Evolutionary conservation across 257 asterid species (phyloP), one percentile per base, ranked within the genome.

Genomic region (Scutellaria barbata): DNA sequence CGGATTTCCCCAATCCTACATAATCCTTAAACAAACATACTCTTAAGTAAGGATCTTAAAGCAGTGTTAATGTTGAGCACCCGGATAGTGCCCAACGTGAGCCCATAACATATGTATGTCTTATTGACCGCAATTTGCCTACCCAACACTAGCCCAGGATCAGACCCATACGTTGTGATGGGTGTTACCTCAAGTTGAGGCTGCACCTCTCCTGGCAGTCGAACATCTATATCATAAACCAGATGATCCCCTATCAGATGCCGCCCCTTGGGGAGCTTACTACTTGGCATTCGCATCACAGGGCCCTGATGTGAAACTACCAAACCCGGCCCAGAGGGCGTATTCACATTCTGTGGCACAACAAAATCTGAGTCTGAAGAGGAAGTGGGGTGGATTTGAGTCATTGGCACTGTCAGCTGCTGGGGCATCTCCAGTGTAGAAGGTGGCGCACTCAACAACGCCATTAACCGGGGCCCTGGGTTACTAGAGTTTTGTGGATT

Each of bases 111-210:
- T 50, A 95, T 95, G 45, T 95, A 95, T 0, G 94, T 88, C 82
- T 95, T 95, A 75, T 90, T 95, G 63, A 95, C 98, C 0, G 99
- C 98, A 54, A 95, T 92, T 79, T 95, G 99, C 76, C 98, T 80
- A 37, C 99, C 99, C 68, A 95, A 60, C 37, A 88, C 96, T 63
- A 95, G 93, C 2, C 97, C 97, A 0, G 99, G 98, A 63, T 95
- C 99, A 20, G 99, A 95, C 37, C 76, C 89, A 69, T 95, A 95
- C 76, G 92, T 95, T 3, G 99, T 95, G 81, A 95, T 95, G 22
- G 99, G 99, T 47, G 97, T 95, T 68, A 95, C 99, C 89, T 95
- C 99, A 16, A 95, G 91, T 82, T 95, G 98, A 55, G 99, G 98
- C 84, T 90, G 98, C 77, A 90, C 91, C 85, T 95, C 99, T 4